Percentiles rank a stretch among this genome's conserved stretches.
Conservation (phyloP, 2,329 filamentous ascomycete species). For the Hypomyces perniciosus region DNA sequence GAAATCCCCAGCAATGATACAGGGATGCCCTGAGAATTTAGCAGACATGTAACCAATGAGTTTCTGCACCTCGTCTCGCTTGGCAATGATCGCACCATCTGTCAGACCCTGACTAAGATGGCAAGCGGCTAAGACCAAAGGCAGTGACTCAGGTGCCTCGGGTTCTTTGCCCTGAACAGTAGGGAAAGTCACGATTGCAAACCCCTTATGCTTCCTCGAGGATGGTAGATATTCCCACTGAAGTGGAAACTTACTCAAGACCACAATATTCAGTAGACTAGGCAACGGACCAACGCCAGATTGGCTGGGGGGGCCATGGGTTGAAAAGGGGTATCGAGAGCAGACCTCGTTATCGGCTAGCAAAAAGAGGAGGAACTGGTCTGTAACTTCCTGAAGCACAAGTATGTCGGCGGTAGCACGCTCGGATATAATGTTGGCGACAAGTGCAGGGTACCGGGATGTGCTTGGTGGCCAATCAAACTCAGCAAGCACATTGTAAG, state of each 20-base stretch:
- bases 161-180: slow-evolving; percentile 10
- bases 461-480: slow-evolving; percentile 40
- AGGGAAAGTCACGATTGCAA: slow-evolving; percentile 42
- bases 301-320: slow-evolving; percentile 51
- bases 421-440: slow-evolving; percentile 38
- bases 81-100: slow-evolving; percentile 50
- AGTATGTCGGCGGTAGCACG: slow-evolving; percentile 41
- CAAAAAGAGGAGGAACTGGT: slow-evolving; percentile 54
- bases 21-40: slow-evolving; percentile 39
- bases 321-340: slow-evolving; percentile 47
- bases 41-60: slow-evolving; percentile 41
- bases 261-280: slow-evolving; percentile 54
- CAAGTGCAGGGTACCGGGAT: slow-evolving; percentile 36
- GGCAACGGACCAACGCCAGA: slow-evolving; percentile 48
- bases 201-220: slow-evolving; percentile 51
- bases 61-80: slow-evolving; percentile 49
- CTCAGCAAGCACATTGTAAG: slow-evolving; percentile 49
- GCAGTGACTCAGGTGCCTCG: slow-evolving; percentile 20
- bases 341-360: slow-evolving; percentile 42
- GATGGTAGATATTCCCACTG: slow-evolving; percentile 51
- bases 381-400: slow-evolving; percentile 58
- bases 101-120: slow-evolving; percentile 58
- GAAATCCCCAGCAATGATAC: slow-evolving; percentile 58
- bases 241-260: slow-evolving; percentile 52
- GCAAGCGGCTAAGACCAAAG: slow-evolving; percentile 48